Percentiles rank a stretch among this genome's conserved stretches.
Conservation (phyloP, 495 filamentous ascomycete species). For the Hypoxylon trugodes region DNA sequence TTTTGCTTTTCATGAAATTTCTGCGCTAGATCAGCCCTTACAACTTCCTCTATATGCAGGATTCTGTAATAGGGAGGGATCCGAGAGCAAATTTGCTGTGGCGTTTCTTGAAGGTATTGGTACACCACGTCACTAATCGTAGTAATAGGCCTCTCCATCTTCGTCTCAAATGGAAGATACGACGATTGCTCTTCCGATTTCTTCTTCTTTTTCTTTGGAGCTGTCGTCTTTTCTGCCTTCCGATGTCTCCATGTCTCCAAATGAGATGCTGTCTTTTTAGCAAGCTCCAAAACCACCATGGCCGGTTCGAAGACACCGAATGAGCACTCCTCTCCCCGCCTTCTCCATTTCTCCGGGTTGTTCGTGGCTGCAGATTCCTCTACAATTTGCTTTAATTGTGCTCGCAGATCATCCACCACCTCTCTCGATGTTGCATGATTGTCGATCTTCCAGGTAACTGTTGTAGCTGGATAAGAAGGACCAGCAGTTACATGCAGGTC, state of each 20-base stretch:
- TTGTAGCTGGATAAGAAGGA: conserved; percentile 32
- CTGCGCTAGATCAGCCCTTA: conserved; percentile 45
- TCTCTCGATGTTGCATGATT: conserved; percentile 33
- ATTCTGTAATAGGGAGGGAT: conserved; percentile 46
- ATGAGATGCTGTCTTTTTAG: conserved; percentile 13
- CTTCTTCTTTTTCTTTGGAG: no score
- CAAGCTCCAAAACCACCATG: conserved; percentile 32
- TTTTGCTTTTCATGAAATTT: conserved; percentile 42
- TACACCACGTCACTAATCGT: conserved; percentile 29
- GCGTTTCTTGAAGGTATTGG: conserved; percentile 44
- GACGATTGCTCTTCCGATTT: neutral
- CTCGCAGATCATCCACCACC: conserved; percentile 38
- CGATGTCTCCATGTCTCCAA: conserved; percentile 25
- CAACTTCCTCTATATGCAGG: conserved; percentile 52
- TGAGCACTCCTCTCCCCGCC: conserved; percentile 17
- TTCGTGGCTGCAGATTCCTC: conserved; percentile 21
- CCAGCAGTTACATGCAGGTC: conserved; percentile 32
- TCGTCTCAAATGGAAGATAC: conserved; percentile 17
- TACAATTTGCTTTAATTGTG: conserved; percentile 12
- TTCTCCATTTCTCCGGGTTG: conserved; percentile 31
- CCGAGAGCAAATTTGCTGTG: conserved; percentile 46
- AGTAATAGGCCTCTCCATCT: conserved; percentile 15
- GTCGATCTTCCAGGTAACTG: conserved; percentile 35
- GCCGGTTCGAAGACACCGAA: conserved; percentile 31
- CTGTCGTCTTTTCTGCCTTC: neutral